Evolutionary conservation across 202 grass and related monocot genomes (phyloP).

Genomic region (Schoenoplectus tabernaemontani): DNA sequence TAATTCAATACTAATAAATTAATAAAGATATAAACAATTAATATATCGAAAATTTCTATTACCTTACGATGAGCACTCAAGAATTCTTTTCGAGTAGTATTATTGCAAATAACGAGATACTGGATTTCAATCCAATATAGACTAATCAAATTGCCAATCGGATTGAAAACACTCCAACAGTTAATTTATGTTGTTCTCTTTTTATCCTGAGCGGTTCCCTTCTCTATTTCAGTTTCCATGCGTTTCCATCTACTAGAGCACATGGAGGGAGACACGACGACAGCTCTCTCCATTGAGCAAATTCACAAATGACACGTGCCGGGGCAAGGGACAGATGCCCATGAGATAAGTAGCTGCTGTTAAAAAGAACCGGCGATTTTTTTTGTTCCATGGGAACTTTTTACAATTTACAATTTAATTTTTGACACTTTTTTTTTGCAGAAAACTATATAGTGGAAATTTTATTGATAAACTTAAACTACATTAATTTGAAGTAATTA

Average conservation of each 20-base stretch:
- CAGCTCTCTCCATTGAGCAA: neutral
- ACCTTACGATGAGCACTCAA: neutral
- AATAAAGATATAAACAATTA: neutral
- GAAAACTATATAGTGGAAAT: no score
- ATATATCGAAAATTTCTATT: neutral
- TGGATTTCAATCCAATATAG: neutral
- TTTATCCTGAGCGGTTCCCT: neutral
- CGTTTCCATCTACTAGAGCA: neutral
- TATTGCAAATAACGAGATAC: neutral
- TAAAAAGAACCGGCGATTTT: neutral
- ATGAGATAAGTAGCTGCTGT: neutral
- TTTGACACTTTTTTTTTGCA: no score
- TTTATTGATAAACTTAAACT: no score
- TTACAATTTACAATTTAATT: no score
- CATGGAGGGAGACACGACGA: neutral
- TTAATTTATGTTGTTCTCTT: neutral
- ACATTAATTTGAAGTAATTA: no score
- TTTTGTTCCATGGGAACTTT: no score
- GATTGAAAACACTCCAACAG: neutral
- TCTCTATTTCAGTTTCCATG: neutral
- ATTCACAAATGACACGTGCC: neutral
- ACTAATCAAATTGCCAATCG: neutral
- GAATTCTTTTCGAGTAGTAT: neutral
- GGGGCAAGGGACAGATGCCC: neutral
- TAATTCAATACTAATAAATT: neutral